A percentile compares a stretch with the other conserved stretches of the same genome.
phyloP scores from a whole-genome alignment of 2,329 filamentous ascomycete species.

The Exophiala oligosperma region DNA sequence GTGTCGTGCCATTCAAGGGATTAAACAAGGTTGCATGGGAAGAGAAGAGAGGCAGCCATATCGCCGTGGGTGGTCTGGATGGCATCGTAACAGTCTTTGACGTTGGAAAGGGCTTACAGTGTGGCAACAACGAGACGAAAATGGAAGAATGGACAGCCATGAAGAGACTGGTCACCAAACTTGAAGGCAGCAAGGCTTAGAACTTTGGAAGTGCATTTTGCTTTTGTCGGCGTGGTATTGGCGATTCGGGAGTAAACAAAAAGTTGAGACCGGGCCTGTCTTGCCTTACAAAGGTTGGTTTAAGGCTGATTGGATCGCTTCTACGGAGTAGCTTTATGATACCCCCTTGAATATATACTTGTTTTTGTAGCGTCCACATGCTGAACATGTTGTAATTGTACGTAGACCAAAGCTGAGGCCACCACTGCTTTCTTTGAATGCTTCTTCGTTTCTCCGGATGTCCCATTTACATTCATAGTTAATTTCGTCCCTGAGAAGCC shows the following conservation, averaged over 20 bases:
- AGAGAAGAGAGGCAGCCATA: slow-evolving; percentile 76
- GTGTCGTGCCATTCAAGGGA: slow-evolving; percentile 74
- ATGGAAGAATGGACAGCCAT: slow-evolving; percentile 91
- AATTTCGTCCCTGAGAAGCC: too few relatives aligned
- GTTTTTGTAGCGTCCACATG: too few relatives aligned
- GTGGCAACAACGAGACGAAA: slow-evolving; percentile 79
- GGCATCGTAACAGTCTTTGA: slow-evolving; percentile 91
- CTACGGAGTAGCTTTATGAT: too few relatives aligned
- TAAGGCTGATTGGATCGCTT: too few relatives aligned
- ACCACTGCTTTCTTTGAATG: too few relatives aligned
- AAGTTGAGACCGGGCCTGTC: too few relatives aligned
- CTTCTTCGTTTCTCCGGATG: neutral
- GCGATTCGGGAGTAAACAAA: neutral
- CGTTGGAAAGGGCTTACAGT: slow-evolving; percentile 69
- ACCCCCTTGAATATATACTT: too few relatives aligned
- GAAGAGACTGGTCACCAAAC: slow-evolving; percentile 79
- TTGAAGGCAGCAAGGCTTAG: slow-evolving; percentile 54
- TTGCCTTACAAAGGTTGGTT: too few relatives aligned
- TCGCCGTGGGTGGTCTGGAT: slow-evolving; percentile 90
- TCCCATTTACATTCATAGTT: neutral
- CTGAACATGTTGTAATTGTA: too few relatives aligned
- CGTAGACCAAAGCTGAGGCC: too few relatives aligned
- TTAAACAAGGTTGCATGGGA: slow-evolving; percentile 97
- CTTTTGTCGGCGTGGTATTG: neutral
- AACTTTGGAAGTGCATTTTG: neutral